phyloP scores from a whole-genome alignment of 2,329 filamentous ascomycete genomes.

The Colletotrichum navitas region DNA sequence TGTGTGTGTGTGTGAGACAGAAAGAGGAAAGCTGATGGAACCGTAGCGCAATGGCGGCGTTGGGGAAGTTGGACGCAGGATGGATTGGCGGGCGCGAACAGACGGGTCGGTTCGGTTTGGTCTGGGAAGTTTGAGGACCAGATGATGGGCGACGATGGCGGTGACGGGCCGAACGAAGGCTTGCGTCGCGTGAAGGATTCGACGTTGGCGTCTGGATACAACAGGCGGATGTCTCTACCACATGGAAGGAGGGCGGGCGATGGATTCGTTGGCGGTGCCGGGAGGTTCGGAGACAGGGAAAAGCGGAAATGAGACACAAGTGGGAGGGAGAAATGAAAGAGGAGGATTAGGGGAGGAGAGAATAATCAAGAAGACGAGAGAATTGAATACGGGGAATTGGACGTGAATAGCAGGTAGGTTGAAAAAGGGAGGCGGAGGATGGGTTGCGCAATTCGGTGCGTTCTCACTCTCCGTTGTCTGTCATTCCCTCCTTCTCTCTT shows the following conservation, averaged over 20 bases:
- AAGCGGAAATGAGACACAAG: conserved; percentile 17
- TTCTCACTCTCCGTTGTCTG: background rate
- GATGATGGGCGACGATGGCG: conserved; percentile 31
- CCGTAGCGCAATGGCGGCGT: conserved; percentile 37
- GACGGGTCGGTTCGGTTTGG: conserved; percentile 16
- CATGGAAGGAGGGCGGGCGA: conserved; percentile 12
- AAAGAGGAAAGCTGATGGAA: background rate
- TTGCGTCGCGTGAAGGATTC: conserved; percentile 33
- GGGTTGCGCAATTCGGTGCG: conserved; percentile 15
- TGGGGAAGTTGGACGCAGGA: conserved; percentile 24
- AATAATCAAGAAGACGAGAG: background rate
- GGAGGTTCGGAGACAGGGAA: background rate
- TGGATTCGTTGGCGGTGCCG: conserved; percentile 26
- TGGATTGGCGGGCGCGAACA: conserved; percentile 23
- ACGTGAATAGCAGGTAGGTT: conserved; percentile 9
- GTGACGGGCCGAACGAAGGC: conserved; percentile 20
- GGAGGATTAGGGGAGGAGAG: background rate
- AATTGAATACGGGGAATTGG: conserved; percentile 25
- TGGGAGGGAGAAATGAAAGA: background rate
- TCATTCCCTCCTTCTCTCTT: conserved; percentile 3
- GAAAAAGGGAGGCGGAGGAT: conserved; percentile 28
- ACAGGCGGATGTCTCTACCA: conserved; percentile 16
- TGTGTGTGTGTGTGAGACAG: background rate
- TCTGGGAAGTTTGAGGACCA: conserved; percentile 13
- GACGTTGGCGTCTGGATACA: background rate